A percentile compares a stretch with the other conserved stretches of the same genome.
Conservation (phyloP, 1,284 basidiomycete species). For the Inonotus obliquus region DNA sequence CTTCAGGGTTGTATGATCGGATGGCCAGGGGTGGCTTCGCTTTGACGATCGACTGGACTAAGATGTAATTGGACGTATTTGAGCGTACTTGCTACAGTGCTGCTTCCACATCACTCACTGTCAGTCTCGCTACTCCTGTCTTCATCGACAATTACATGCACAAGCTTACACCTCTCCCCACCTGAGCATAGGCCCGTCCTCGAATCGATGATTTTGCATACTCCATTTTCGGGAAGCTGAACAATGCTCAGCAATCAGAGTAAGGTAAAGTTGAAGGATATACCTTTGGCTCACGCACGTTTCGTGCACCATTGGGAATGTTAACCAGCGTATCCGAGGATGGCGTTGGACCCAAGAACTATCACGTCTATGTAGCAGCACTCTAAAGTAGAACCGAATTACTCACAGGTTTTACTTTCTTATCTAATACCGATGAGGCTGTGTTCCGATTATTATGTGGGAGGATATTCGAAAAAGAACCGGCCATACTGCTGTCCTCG, state of each 20-base stretch:
- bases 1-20: background rate
- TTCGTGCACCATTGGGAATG: background rate
- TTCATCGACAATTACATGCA: background rate
- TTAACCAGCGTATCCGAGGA: background rate
- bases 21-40: background rate
- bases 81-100: too few species aligned
- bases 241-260: background rate
- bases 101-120: too few species aligned
- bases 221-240: background rate
- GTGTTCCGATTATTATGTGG: too few species aligned
- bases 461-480: background rate
- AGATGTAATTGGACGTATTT: too few species aligned
- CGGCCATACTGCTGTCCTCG: background rate
- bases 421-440: too few species aligned
- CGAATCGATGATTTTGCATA: background rate
- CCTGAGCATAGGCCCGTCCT: background rate
- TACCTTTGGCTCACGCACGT: too few species aligned
- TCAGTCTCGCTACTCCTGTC: too few species aligned
- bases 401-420: background rate
- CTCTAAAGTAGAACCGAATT: background rate
- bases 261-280: too few species aligned
- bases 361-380: background rate
- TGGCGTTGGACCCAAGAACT: background rate
- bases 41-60: background rate
- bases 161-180: background rate